These are phyloP conservation scores for Nannizzia gypsea DNA, from an alignment of 2,329 filamentous ascomycete species.

Conservation along the genomic window DNA sequence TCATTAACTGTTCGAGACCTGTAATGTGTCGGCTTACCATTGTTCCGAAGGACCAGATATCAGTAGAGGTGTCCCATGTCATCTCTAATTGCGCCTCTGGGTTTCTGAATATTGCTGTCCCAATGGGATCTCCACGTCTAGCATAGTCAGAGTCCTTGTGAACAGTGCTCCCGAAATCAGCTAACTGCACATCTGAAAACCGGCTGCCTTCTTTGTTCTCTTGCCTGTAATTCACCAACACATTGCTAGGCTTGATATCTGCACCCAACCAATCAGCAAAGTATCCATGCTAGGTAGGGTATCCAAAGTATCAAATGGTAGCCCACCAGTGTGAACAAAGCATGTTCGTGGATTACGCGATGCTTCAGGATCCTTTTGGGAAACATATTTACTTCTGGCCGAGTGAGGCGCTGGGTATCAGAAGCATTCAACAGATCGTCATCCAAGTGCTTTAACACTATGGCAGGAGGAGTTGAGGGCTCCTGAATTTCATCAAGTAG, in stretches of 20 bases:
- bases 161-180: slow-evolving; percentile 15
- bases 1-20: not conserved
- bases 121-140: slow-evolving; percentile 11
- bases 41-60: slow-evolving; percentile 21
- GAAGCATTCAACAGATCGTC: slow-evolving; percentile 12
- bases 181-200: slow-evolving; percentile 16
- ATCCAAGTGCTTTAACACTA: slow-evolving; percentile 17
- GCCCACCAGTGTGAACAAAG: slow-evolving; percentile 16
- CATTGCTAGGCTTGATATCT: slow-evolving; percentile 17
- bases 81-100: slow-evolving; percentile 14
- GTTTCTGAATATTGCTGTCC: slow-evolving; percentile 15
- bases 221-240: slow-evolving; percentile 16
- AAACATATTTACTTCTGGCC: slow-evolving; percentile 15
- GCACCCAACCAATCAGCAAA: not conserved
- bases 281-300: not conserved
- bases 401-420: slow-evolving; percentile 10
- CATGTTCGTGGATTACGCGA: slow-evolving; percentile 13
- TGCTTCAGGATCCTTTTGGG: slow-evolving; percentile 13
- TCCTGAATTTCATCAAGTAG: slow-evolving; percentile 19
- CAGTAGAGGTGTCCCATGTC: slow-evolving; percentile 17
- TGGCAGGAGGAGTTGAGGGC: slow-evolving; percentile 9
- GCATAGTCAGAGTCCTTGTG: slow-evolving; percentile 10
- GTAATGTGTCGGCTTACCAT: slow-evolving; percentile 8
- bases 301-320: not conserved
- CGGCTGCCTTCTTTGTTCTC: not conserved